Evolutionary conservation across 1,284 basidiomycete species (phyloP), one percentile per base, ranked within the genome.

Genomic region (Fomitiporia mediterranea): DNA sequence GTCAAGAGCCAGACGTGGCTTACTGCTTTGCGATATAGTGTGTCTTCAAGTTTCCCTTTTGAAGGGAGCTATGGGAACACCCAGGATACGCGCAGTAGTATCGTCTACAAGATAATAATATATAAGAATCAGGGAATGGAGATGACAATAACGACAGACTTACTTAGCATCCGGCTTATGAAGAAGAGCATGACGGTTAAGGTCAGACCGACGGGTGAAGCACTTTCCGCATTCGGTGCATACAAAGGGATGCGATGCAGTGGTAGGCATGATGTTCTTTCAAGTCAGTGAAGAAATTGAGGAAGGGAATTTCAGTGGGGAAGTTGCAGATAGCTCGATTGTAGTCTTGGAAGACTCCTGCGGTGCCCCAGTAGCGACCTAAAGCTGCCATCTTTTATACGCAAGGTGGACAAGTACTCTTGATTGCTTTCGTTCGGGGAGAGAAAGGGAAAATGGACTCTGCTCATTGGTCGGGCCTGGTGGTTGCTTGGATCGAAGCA

Each of bases 11-110:
- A 47, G 21, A 32, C 9, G 8, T 9, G 11, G 40, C 50, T n/a
- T 4, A 51, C 50, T 51, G 50, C 25, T 17, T 51, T 9, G 37
- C n/a, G 4, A 30, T 42, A n/a, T 27, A 27, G 28, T 51, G 50
- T 7, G 34, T 6, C 15, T 51, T 51, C 13, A 51, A 11, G 25
- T 51, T 51, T n/a, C n/a, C 9, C n/a, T 51, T 39, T 40, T 51
- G 50, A 17, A 13, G 19, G 17, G 50, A n/a, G 15, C 21, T 17
- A 30, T 40, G 25, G 13, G n/a, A 8, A 11, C 50, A 51, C 5
- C 13, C 50, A 40, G 50, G 35, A 15, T 39, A 39, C n/a, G 17
- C 13, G 25, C 50, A 51, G 17, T 39, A 11, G 37, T 51, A 21
- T 32, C 23, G 8, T 9, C 50, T 51, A 28, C 13, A 40, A 17